Evolutionary conservation across 176 grass and related monocot species (phyloP), one percentile per base, ranked within the genome.

Genomic region (Elymus sibiricus): DNA sequence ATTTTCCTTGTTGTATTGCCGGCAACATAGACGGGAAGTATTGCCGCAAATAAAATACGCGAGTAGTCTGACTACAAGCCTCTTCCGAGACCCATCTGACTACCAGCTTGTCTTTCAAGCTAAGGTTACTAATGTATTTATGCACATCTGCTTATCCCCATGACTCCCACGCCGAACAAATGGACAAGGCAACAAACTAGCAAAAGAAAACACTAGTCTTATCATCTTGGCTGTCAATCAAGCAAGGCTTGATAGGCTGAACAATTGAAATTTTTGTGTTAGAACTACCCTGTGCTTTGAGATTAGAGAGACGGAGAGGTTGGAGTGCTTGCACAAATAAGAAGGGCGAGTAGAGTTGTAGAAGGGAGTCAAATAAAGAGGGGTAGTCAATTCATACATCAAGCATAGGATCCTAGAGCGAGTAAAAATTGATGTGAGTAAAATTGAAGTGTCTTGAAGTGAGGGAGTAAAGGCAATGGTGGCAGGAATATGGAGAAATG

Each of bases 21-120:
- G 5, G 16, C 47, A 51, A 51, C 47, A 5, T 51, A 16, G 5
- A 51, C 11, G 15, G 5, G 4, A 17, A 17, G 5, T 17, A 17
- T 51, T 17, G 1, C 5, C 4, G 47, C 47, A 17, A 51, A 51
- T 17, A 15, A 51, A 51, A 51, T 51, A 51, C 17, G 15, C 15
- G 5, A 46, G 44, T 14, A 46, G 43, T 46, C 12, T 46, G 15
- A 17, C 47, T 51, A 51, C 15, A 17, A 51, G 15, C 15, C 47
- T 17, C 47, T 17, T 51, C 15, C 15, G 1, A 51, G 5, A 51
- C 15, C 11, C 43, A 44, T 12, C 29, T 29, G 29, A 29, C 2
- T 29, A 29, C 29, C 29, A 29, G 29, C 0, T 34, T 3, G 1
- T 0, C 4, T 11, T 3, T 24, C 58, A 9, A 24, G 0, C 0